Base-by-base conservation (phyloP, 2,329 filamentous ascomycete species). In the Cladosporium sp. region DNA sequence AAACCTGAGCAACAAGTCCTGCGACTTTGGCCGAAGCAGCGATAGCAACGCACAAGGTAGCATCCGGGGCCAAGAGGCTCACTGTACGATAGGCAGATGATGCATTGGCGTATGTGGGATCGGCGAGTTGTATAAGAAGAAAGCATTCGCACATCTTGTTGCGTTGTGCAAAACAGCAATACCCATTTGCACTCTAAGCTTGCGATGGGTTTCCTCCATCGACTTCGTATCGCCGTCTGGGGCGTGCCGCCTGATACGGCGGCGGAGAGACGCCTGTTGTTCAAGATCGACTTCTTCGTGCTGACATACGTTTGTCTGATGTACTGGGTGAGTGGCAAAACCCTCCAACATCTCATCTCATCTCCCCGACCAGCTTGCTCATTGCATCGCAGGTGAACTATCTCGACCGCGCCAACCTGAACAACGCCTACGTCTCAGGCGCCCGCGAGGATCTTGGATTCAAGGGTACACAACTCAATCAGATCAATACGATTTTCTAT, bases 361-460 rank as follows among this genome's bases (percentile, higher is more conserved):
- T 58, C n/a, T 12, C 12, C 11, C 12, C 17, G 20, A 5, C 14
- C 6, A 20, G 17, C 56, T 38, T 17, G 19, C 36, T 20, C 28
- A 39, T 25, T 5, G 15, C 15, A 4, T 34, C 11, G 30, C 20
- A 59, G 59, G 59, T 68, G 17, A 69, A 61, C 40, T 67, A 70
- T 71, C 75, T 83, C 20, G 81, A 83, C 65, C 75, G 79, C 20
- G 76, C 78, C 3, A 82, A 82, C 62, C 67, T 84, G 1, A 75
- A 75, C 59, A 82, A 83, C 72, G 81, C 81, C 54, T 83, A 83
- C 66, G 80, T 83, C 9, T 80, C 77, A 11, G 80, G 80, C 20
- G 80, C 81, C 75, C 77, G 78, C 59, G 79, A 82, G 63, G 80
- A 82, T 51, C 71, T 82, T 3, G 63, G 66, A 45, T 81, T 82